Evolutionary conservation across 75 land plant genomes (phyloP).

Genomic region (Pinus taeda): DNA sequence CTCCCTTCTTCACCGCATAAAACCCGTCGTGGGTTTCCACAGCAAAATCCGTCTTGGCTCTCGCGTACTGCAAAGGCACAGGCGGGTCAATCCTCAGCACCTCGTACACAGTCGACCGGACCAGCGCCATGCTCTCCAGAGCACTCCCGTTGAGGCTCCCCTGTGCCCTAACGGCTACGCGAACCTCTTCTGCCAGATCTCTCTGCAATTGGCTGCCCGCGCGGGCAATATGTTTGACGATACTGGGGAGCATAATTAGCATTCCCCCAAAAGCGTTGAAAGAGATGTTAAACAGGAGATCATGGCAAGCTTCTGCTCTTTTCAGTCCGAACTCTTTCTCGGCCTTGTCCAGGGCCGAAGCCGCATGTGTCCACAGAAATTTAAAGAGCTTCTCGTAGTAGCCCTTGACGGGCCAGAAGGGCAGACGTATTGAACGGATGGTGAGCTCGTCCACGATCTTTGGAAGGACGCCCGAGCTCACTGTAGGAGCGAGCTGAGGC

Average conservation of each 20-base stretch:
- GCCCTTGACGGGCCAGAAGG: slow-evolving; percentile 31
- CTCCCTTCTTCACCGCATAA: slow-evolving; percentile 67
- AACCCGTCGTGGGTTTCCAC: slow-evolving; percentile 63
- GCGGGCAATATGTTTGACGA: slow-evolving; percentile 41
- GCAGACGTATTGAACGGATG: slow-evolving; percentile 44
- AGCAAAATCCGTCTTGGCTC: slow-evolving; percentile 66
- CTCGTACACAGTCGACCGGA: slow-evolving; percentile 76
- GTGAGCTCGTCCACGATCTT: slow-evolving; percentile 42
- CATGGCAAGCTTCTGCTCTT: slow-evolving; percentile 65
- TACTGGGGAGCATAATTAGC: slow-evolving; percentile 35
- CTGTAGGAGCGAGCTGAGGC: slow-evolving; percentile 63
- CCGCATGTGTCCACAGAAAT: slow-evolving; percentile 23
- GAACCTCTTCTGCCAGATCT: slow-evolving; percentile 52
- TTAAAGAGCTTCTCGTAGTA: slow-evolving; percentile 45
- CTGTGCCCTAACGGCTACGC: slow-evolving; percentile 31
- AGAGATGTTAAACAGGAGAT: slow-evolving; percentile 53
- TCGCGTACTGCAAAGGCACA: slow-evolving; percentile 73
- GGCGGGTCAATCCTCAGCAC: slow-evolving; percentile 75
- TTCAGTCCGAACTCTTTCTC: slow-evolving; percentile 41
- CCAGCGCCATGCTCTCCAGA: slow-evolving; percentile 62
- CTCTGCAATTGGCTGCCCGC: slow-evolving; percentile 38
- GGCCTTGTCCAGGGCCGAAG: slow-evolving; percentile 42
- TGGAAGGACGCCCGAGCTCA: slow-evolving; percentile 53
- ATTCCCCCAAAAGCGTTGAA: slow-evolving; percentile 69
- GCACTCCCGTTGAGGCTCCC: slow-evolving; percentile 36